These are phyloP conservation scores for Plicaturopsis crispa DNA, from an alignment of 768 basidiomycete species.

Conservation along the genomic window DNA sequence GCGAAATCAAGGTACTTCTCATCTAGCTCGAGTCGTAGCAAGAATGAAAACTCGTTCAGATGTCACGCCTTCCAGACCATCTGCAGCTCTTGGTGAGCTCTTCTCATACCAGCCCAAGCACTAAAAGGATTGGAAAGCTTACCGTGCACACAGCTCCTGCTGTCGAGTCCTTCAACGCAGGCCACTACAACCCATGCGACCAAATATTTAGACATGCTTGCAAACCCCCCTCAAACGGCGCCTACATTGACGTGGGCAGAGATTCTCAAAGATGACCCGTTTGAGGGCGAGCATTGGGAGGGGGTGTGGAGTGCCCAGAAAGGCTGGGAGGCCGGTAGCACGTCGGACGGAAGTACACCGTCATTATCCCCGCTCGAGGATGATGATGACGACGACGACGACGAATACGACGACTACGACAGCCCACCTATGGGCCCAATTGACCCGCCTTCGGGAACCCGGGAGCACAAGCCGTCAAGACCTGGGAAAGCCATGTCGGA, in stretches of 20 bases:
- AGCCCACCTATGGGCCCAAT: background rate
- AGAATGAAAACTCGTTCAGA: slow-evolving; percentile 23
- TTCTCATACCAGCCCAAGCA: background rate
- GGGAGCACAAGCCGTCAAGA: slow-evolving; percentile 1
- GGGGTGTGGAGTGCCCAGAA: too few species aligned
- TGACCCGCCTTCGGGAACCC: background rate
- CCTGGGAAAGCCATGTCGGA: background rate
- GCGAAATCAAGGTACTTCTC: slow-evolving; percentile 48
- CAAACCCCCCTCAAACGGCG: slow-evolving; percentile 33
- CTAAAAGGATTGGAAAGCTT: background rate
- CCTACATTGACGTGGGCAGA: slow-evolving; percentile 58
- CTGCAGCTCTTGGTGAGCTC: slow-evolving; percentile 60
- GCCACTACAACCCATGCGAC: slow-evolving; percentile 49
- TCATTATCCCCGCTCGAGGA: slow-evolving; percentile 62
- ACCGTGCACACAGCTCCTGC: slow-evolving; percentile 33
- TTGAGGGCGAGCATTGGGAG: slow-evolving; percentile 83
- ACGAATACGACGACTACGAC: slow-evolving; percentile 13
- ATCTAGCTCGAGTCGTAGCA: background rate
- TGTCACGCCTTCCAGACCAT: slow-evolving; percentile 60
- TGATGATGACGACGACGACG: slow-evolving; percentile 41
- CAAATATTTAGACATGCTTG: slow-evolving; percentile 36
- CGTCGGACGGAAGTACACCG: slow-evolving; percentile 52
- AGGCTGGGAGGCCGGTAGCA: slow-evolving; percentile 30
- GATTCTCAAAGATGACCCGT: slow-evolving; percentile 78
- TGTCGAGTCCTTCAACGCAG: slow-evolving; percentile 45